Evolutionary conservation across 345 rosid genomes (phyloP).

Genomic region (Pugionium dolabratum): DNA sequence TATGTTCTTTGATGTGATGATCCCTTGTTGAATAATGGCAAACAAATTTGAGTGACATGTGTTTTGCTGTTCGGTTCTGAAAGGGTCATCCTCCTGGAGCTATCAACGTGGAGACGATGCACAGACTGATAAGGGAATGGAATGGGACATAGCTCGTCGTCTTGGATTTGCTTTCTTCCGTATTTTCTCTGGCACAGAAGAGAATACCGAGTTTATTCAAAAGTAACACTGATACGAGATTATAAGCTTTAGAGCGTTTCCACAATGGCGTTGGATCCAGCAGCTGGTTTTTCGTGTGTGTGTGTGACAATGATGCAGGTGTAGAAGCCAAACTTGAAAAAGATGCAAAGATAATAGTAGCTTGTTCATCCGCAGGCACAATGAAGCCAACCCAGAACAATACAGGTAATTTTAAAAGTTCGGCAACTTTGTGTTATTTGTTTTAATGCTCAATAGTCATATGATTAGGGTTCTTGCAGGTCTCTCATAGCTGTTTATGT

Average conservation of each 20-base stretch:
- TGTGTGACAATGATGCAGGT: conserved; percentile 43
- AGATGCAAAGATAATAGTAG: conserved; percentile 88
- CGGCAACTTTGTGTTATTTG: conserved; percentile 15
- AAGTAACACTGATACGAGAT: conserved; percentile 41
- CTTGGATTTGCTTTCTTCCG: conserved; percentile 97
- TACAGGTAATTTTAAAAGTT: conserved; percentile 55
- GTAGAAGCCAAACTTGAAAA: conserved; percentile 80
- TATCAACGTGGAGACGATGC: conserved; percentile 73
- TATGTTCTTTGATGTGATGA: neutral
- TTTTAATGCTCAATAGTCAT: neutral
- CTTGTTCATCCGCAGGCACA: conserved; percentile 92
- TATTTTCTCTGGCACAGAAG: conserved; percentile 96
- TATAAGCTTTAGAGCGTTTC: conserved; percentile 6
- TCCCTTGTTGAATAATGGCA: neutral
- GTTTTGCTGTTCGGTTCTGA: neutral
- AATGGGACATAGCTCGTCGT: conserved; percentile 98
- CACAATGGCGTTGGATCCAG: conserved; percentile 1
- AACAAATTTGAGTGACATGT: conserved; percentile 2
- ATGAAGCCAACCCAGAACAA: conserved; percentile 83
- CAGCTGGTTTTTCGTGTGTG: neutral
- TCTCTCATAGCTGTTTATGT: conserved; percentile 95
- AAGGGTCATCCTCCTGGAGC: conserved; percentile 92
- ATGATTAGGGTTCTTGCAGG: conserved; percentile 43
- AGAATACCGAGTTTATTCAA: conserved; percentile 81
- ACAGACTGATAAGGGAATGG: conserved; percentile 95